Conservation (phyloP, 495 filamentous ascomycete species). For the Extremus antarcticus region DNA sequence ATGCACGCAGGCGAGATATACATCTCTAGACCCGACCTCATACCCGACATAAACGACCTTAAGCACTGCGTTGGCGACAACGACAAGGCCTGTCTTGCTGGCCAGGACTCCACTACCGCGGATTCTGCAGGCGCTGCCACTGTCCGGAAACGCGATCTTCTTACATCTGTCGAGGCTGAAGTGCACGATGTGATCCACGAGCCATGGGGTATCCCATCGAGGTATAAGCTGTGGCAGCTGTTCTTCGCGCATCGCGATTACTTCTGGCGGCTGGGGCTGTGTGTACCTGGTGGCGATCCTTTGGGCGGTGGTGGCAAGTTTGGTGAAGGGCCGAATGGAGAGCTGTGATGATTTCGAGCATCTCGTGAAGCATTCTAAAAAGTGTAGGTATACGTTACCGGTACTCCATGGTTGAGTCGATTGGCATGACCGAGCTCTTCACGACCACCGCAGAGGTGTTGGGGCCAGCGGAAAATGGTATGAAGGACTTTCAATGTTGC, state of each 20-base stretch:
- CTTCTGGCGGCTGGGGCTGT: constrained; percentile 86
- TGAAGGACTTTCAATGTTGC: too few relatives aligned
- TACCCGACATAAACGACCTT: constrained; percentile 58
- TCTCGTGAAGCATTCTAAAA: too few relatives aligned
- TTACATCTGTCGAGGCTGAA: constrained; percentile 9
- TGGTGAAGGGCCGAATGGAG: not conserved
- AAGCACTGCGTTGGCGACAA: constrained; percentile 55
- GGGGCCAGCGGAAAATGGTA: too few relatives aligned
- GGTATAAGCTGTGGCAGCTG: constrained; percentile 75
- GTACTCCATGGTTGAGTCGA: too few relatives aligned
- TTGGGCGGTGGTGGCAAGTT: constrained; percentile 49
- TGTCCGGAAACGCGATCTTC: constrained; percentile 9
- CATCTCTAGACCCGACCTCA: constrained; percentile 58
- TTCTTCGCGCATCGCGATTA: constrained; percentile 94
- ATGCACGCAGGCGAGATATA: constrained; percentile 80
- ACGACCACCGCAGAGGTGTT: too few relatives aligned
- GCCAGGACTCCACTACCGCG: constrained; percentile 24
- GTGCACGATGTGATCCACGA: constrained; percentile 20
- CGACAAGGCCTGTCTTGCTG: constrained; percentile 60
- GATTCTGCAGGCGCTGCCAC: not conserved
- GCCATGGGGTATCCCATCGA: constrained; percentile 43
- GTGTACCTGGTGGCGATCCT: constrained; percentile 74
- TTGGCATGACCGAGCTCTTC: too few relatives aligned
- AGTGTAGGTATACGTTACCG: too few relatives aligned
- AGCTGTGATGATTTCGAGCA: not conserved